Evolutionary conservation across 176 grass and related monocot species (phyloP), one percentile per base, ranked within the genome.

Genomic region (Musa itinerans): DNA sequence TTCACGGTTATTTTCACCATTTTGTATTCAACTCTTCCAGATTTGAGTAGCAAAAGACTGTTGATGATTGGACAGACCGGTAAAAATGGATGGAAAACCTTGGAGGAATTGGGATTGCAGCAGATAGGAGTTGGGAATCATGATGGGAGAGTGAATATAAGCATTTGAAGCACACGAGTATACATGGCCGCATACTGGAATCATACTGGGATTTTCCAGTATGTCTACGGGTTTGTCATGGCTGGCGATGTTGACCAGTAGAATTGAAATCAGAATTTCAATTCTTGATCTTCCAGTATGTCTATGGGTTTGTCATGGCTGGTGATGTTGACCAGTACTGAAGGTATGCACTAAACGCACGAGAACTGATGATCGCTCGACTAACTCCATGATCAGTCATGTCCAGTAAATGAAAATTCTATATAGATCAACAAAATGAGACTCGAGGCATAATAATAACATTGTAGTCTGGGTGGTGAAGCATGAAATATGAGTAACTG

Each of bases 41-140:
- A 72, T 98, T 98, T 51, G 88, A 97, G 75, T 98, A 88, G 90
- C 84, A 93, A 50, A 98, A 98, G 69, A 89, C 90, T 0, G 84
- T 98, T 65, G 84, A 93, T n/a, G 94, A 93, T 78, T 98, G 94
- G 95, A 87, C 81, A 15, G 90, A 98, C 72, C 87, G 90, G 95
- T 83, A 76, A 43, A 93, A 86, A 7, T 98, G 95, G 90, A 93
- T 98, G 84, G 95, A 74, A 21, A 89, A 91, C 72, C 53, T 82
- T 29, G 90, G 90, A 50, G 94, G 94, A 53, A 97, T 97, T 6
- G 93, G 90, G 22, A 92, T 90, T 70, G 49, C 83, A 65, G 61
- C 62, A 13, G 83, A 97, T 15, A 80, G 84, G 27, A 97, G 93
- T 78, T 97, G 93, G 93, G 93, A 97, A 72, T 91, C 93, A 26